Conservation (phyloP, 208 protist species). For the Leishmania tropica region DNA sequence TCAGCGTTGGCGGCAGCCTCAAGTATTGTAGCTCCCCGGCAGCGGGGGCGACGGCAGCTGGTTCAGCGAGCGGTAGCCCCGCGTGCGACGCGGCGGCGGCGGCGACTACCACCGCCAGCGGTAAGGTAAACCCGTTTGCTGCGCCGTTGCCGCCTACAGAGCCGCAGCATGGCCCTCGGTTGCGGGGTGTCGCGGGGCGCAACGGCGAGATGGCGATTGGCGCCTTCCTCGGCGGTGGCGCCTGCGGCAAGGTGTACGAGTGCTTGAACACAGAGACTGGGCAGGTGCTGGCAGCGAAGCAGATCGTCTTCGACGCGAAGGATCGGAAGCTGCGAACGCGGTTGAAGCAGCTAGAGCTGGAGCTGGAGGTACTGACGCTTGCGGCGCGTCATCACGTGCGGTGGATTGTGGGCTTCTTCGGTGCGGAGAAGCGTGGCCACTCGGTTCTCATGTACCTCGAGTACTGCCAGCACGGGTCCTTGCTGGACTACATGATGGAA, state of each 20-base stretch:
- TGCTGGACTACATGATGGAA: constrained; percentile 78
- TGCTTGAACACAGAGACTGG: constrained; percentile 85
- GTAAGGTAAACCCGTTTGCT: constrained; percentile 22
- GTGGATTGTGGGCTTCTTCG: constrained; percentile 89
- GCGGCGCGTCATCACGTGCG: constrained; percentile 60
- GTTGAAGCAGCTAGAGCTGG: constrained; percentile 74
- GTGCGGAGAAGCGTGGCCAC: constrained; percentile 82
- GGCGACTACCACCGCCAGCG: neutral
- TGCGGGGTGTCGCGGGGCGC: constrained; percentile 58
- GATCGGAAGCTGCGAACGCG: constrained; percentile 75
- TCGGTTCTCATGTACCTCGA: constrained; percentile 93
- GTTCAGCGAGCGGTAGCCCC: neutral
- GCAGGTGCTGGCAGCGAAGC: constrained; percentile 80
- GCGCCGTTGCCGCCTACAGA: constrained; percentile 56
- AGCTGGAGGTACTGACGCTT: constrained; percentile 85
- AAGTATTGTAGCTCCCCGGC: neutral
- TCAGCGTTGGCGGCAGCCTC: neutral
- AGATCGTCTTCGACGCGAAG: constrained; percentile 85
- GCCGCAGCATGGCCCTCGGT: constrained; percentile 45
- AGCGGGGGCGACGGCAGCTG: constrained; percentile 1
- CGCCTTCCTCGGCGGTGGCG: constrained; percentile 82
- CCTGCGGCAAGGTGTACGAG: constrained; percentile 89
- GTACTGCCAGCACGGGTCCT: constrained; percentile 83
- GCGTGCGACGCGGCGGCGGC: neutral
- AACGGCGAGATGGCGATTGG: constrained; percentile 76